phyloP scores from a whole-genome alignment of 2,329 filamentous ascomycete species.

The Colletotrichum sp. region DNA sequence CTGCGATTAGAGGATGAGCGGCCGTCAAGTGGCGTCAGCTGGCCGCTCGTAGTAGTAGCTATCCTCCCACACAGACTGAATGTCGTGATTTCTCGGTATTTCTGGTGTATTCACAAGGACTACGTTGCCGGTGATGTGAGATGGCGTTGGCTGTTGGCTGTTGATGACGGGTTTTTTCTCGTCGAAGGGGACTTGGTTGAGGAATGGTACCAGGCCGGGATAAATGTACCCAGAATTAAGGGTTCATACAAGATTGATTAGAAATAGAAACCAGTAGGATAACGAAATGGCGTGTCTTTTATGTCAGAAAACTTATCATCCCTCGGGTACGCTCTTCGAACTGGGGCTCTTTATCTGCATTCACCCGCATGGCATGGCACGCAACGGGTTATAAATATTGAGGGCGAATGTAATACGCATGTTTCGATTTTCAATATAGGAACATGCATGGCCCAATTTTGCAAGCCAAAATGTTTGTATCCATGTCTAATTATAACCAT shows the following conservation, averaged over 20 bases:
- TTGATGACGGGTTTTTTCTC: neutral
- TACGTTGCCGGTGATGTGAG: neutral
- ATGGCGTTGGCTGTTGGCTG: neutral
- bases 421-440: no score
- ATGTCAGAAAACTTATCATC: neutral
- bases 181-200: fast-evolving
- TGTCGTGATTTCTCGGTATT: neutral
- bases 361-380: fast-evolving
- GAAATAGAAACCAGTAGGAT: neutral
- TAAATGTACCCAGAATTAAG: neutral
- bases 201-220: neutral
- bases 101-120: neutral
- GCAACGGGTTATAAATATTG: no score
- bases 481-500: neutral
- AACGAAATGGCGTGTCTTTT: fast-evolving
- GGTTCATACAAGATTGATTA: neutral
- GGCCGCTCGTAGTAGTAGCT: neutral
- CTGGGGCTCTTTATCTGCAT: neutral
- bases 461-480: neutral
- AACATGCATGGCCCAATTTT: no score
- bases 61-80: neutral
- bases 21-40: neutral
- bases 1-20: neutral
- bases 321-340: neutral
- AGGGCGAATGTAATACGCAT: no score